These are phyloP conservation scores for Byssochlamys sp. DNA, from an alignment of 2,329 filamentous ascomycete genomes.

Conservation along the genomic window DNA sequence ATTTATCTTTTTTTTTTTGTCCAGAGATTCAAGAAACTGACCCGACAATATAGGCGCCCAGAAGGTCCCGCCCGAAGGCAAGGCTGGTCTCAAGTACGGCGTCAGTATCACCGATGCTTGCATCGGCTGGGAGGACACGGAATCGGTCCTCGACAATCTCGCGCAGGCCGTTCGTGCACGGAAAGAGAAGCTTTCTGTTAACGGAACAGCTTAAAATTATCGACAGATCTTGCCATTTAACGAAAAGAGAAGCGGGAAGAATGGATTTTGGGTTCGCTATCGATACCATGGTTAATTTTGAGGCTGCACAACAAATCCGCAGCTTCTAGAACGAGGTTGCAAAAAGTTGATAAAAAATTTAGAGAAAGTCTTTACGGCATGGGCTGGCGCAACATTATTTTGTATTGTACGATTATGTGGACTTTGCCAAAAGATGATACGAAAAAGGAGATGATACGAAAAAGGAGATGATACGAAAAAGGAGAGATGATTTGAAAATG, in stretches of 20 bases:
- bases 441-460: neutral
- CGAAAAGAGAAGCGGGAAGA: neutral
- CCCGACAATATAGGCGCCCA: constrained; percentile 53
- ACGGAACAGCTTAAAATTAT: constrained; percentile 1
- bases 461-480: neutral
- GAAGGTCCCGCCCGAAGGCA: constrained; percentile 82
- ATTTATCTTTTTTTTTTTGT: neutral
- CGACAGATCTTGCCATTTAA: neutral
- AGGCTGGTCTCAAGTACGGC: constrained; percentile 76
- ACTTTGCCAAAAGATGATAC: neutral
- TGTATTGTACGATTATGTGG: neutral
- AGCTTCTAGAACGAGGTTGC: neutral
- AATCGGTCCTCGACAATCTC: constrained; percentile 64
- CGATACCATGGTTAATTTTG: neutral
- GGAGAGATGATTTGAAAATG: neutral
- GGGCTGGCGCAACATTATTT: neutral
- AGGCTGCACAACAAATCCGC: neutral
- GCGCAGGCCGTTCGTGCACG: constrained; percentile 71
- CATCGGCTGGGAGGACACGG: constrained; percentile 87
- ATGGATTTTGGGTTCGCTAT: neutral
- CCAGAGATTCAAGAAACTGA: constrained; percentile 5
- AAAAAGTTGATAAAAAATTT: neutral
- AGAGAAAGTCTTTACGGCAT: neutral
- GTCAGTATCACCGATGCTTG: constrained; percentile 97
- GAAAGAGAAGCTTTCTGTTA: constrained; percentile 39